Base-by-base conservation (phyloP, 2,329 filamentous ascomycete genomes). In the Cordyceps pruinosa region DNA sequence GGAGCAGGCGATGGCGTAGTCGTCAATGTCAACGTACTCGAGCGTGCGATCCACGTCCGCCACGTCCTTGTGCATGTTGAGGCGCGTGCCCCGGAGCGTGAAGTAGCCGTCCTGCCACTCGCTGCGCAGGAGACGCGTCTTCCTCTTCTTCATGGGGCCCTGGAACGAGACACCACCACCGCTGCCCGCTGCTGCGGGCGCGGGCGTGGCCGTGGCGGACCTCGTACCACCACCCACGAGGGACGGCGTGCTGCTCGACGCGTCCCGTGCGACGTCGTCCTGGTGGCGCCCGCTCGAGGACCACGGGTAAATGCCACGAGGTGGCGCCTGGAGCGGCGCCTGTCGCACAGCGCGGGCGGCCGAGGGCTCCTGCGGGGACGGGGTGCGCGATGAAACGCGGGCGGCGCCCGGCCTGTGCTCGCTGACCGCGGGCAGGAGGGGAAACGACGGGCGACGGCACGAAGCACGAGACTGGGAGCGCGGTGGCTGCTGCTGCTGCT, bases 21-120 rank as follows among this genome's bases (percentile, higher is more conserved):
- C 87, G 67, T 95, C 89, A 63, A 95, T 88, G 72, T 95, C 88
- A 65, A 95, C 86, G 69, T 87, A 89, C 74, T 92, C 86, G 58
- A 90, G 80, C 25, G 87, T 84, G 62, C 78, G 78, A 63, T 80
- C 77, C 32, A 77, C 64, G 52, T 73, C 71, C 52, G 69, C 67
- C 34, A 72, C 73, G 61, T 88, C 82, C 66, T 87, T 85, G 77
- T 92, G 89, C 82, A 93, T 87, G 56, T 87, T 85, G 37, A 90
- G 79, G 28, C 83, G 82, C 26, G 85, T 89, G 58, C 87, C 87
- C 65, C 86, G 85, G 61, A 97, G 86, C 26, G 89, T 90, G 70
- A 94, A 95, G 75, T 93, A 94, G 64, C 90, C 87, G 69, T 95
- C 89, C 67, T 91, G 85, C 92, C 92, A 97, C 75, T 97, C 92